Conservation (phyloP, 768 basidiomycete species). For the Ramaria sp. region DNA sequence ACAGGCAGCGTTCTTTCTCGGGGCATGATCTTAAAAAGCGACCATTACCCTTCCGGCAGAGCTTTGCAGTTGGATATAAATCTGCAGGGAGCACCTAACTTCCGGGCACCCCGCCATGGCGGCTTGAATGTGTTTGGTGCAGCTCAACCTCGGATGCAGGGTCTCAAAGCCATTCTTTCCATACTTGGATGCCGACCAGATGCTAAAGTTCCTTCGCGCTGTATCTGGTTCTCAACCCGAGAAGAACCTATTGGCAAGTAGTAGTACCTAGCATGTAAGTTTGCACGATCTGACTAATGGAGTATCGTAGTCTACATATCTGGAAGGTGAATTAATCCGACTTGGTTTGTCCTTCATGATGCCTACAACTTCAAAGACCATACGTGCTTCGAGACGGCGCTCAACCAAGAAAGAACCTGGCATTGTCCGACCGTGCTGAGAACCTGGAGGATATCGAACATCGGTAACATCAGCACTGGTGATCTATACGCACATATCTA, state of each 20-base stretch:
- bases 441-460: conserved; percentile 90
- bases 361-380: conserved; percentile 38
- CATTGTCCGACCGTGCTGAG: conserved; percentile 85
- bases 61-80: conserved; percentile 86
- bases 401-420: conserved; percentile 67
- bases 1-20: conserved; percentile 75
- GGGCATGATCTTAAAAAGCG: conserved; percentile 92
- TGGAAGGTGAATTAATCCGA: conserved; percentile 27
- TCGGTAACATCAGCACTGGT: conserved; percentile 22
- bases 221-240: conserved; percentile 93
- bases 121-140: conserved; percentile 89
- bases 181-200: conserved; percentile 68
- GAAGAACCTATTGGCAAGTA: conserved; percentile 86
- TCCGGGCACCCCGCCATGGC: conserved; percentile 69
- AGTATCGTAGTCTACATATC: conserved; percentile 64
- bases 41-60: conserved; percentile 78
- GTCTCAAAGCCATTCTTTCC: conserved; percentile 81
- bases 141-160: conserved; percentile 90
- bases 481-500: not conserved
- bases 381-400: conserved; percentile 87
- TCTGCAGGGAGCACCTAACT: conserved; percentile 92
- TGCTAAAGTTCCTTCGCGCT: conserved; percentile 52
- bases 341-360: not conserved
- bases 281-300: not conserved
- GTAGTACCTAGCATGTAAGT: not conserved